phyloP scores from a whole-genome alignment of 176 grass and related monocot species.

The Hyparrhenia diplandra region DNA sequence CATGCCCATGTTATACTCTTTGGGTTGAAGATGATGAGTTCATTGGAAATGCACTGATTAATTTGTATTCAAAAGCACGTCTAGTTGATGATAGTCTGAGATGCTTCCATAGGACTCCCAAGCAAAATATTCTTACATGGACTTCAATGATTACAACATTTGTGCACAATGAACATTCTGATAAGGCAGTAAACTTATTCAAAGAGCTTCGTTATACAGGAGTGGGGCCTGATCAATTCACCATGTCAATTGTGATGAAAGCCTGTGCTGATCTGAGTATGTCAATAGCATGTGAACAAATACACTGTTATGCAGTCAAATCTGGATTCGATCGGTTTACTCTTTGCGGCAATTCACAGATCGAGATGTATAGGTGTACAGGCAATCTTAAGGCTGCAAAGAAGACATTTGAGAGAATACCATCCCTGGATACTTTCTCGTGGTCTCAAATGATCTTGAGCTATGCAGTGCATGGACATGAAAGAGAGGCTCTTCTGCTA shows the following conservation, averaged over 20 bases:
- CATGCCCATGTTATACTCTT: slow-evolving; percentile 62
- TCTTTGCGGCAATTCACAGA: slow-evolving; percentile 57
- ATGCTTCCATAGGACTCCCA: slow-evolving; percentile 57
- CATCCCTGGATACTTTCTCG: slow-evolving; percentile 50
- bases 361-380: slow-evolving; percentile 60
- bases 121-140: slow-evolving; percentile 50
- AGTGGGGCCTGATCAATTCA: slow-evolving; percentile 46
- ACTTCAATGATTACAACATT: slow-evolving; percentile 70
- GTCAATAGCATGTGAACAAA: slow-evolving; percentile 47
- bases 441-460: slow-evolving; percentile 66
- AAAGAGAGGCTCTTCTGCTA: slow-evolving; percentile 48
- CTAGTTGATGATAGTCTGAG: slow-evolving; percentile 48
- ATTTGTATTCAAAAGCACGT: slow-evolving; percentile 50
- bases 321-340: slow-evolving; percentile 50
- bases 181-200: slow-evolving; percentile 55
- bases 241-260: slow-evolving; percentile 46
- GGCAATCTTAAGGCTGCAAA: slow-evolving; percentile 55
- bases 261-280: slow-evolving; percentile 49
- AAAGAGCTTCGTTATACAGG: slow-evolving; percentile 35
- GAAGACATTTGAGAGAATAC: slow-evolving; percentile 51
- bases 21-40: slow-evolving; percentile 61
- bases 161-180: slow-evolving; percentile 36
- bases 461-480: slow-evolving; percentile 55
- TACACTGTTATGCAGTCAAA: slow-evolving; percentile 60
- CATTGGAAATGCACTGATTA: slow-evolving; percentile 55